Evolutionary conservation across 176 grass and related monocot genomes (phyloP).

Genomic region (Carex parvula): DNA sequence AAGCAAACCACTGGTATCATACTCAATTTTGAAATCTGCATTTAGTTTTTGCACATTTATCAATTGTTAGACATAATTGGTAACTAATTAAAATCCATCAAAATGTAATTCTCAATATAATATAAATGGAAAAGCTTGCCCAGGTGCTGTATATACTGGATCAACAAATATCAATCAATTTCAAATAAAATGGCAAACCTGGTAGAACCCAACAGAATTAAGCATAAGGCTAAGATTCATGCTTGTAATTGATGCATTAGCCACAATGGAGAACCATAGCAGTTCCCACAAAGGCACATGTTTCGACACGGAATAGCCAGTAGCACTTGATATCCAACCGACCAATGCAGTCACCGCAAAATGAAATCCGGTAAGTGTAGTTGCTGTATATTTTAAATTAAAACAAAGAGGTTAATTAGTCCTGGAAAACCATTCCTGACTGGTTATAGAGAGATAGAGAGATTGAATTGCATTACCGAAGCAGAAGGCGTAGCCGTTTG

Average conservation of each 20-base stretch:
- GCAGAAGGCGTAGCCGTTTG: constrained; percentile 73
- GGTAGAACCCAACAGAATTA: constrained; percentile 90
- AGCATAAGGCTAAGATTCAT: constrained; percentile 97
- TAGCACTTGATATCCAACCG: constrained; percentile 82
- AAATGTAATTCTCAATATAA: neutral
- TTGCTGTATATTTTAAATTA: constrained; percentile 41
- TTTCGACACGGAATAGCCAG: constrained; percentile 83
- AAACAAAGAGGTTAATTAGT: neutral
- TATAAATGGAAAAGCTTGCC: neutral
- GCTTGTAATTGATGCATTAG: constrained; percentile 89
- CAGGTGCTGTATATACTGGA: neutral
- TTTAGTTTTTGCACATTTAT: neutral
- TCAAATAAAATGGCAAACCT: constrained; percentile 35
- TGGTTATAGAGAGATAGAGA: neutral
- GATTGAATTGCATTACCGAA: constrained; percentile 44
- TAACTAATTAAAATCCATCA: neutral
- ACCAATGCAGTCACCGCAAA: constrained; percentile 85
- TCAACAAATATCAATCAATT: neutral
- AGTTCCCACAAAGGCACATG: constrained; percentile 89
- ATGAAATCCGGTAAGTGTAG: constrained; percentile 90
- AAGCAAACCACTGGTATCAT: constrained; percentile 94
- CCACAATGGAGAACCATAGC: constrained; percentile 88
- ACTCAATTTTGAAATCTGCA: constrained; percentile 87
- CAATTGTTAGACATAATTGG: neutral
- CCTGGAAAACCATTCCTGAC: neutral